A percentile compares a stretch with the other conserved stretches of the same genome.
Evolutionary conservation across 164 flowering plant genomes (phyloP).

Genomic region (Macadamia integrifolia): DNA sequence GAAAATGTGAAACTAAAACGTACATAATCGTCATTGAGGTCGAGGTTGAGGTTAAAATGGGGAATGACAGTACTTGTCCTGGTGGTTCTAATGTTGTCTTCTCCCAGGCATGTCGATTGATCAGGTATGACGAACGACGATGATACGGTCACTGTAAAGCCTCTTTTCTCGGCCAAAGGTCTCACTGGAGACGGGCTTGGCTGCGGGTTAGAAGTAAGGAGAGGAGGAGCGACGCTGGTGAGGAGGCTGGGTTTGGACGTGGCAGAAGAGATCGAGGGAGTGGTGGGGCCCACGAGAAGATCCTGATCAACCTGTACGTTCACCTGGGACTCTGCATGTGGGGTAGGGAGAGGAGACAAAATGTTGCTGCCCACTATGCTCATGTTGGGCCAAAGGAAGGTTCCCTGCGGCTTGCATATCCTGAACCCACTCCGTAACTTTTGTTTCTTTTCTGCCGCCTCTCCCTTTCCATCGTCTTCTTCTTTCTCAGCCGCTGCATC

Average conservation of each 20-base stretch:
- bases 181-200: conserved; percentile 25
- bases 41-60: not conserved
- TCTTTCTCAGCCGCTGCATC: conserved; percentile 1
- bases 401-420: conserved; percentile 67
- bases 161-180: conserved; percentile 14
- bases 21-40: no score
- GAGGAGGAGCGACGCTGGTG: conserved; percentile 1
- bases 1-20: not conserved
- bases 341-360: conserved; percentile 10
- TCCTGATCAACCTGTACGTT: conserved; percentile 18
- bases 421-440: conserved; percentile 78
- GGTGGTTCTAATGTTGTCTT: no score
- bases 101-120: no score
- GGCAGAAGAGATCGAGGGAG: conserved; percentile 45
- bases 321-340: conserved; percentile 5
- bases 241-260: conserved; percentile 16
- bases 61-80: not conserved
- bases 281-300: conserved; percentile 35
- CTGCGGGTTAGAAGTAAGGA: not conserved
- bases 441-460: conserved; percentile 37
- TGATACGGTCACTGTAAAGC: no score
- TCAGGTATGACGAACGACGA: no score
- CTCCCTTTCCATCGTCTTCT: not conserved
- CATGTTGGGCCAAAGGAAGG: conserved; percentile 59
- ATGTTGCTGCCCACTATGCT: not conserved